A percentile compares a stretch with the other conserved stretches of the same genome.
phyloP scores from a whole-genome alignment of 2,329 filamentous ascomycete species.

The Fusarium ambrosium region DNA sequence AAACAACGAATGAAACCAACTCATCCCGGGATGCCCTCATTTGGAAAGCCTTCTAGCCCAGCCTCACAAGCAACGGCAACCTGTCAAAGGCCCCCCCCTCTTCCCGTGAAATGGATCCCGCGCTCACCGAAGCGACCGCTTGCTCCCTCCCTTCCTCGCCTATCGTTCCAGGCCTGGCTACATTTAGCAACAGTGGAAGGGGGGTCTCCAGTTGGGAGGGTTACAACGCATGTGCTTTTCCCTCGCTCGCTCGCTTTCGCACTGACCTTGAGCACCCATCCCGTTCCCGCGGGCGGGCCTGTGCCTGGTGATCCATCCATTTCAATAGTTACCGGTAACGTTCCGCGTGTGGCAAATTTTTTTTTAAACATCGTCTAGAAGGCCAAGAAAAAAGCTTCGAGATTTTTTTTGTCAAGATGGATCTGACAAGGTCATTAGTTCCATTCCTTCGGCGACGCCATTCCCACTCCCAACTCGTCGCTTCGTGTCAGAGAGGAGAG shows the following conservation, averaged over 20 bases:
- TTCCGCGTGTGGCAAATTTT: conserved; percentile 21
- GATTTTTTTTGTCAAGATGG: not conserved
- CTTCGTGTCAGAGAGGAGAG: not conserved
- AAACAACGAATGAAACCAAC: not conserved
- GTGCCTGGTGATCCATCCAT: not conserved
- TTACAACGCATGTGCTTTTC: conserved; percentile 11
- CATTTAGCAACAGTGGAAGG: not conserved
- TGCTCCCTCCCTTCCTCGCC: conserved; percentile 15
- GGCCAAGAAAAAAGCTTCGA: conserved; percentile 14
- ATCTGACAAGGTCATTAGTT: conserved; percentile 30
- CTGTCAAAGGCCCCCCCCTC: conserved; percentile 1
- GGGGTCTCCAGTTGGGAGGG: not conserved
- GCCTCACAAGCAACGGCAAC: not conserved
- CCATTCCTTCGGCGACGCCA: not conserved
- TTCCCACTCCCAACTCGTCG: not conserved
- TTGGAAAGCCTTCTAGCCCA: not conserved
- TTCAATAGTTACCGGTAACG: conserved; percentile 1
- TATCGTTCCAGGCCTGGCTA: conserved; percentile 32
- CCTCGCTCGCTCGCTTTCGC: not conserved
- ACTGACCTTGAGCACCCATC: conserved; percentile 8
- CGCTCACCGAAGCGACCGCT: conserved; percentile 30
- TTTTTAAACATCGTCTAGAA: conserved; percentile 9
- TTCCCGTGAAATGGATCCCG: conserved; percentile 2
- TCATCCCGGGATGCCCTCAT: conserved; percentile 3
- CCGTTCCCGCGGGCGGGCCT: conserved; percentile 5